Base-by-base conservation (phyloP, 148 eudicot species). In the Vaccinium corymbosum region DNA sequence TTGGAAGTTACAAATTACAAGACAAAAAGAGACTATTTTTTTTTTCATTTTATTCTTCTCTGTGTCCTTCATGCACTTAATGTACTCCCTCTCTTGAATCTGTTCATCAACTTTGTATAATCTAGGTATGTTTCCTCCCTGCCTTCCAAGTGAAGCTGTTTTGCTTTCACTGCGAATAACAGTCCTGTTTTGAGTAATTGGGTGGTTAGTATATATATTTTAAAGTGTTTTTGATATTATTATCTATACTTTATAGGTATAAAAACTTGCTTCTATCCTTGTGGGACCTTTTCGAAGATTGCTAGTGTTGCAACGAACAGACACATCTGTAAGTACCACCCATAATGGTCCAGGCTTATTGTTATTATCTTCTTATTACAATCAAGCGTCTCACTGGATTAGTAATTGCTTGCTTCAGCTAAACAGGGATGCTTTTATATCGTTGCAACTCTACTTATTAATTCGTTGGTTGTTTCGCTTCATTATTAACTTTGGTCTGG, bases 251-350 rank as follows among this genome's bases (percentile, higher is more conserved):
- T 68, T 87, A 90, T 93, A 97, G 99, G 99, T 88, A 42, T 95
- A 74, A 95, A 94, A 88, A 97, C 98, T 59, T 81, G 88, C 70
- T 88, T 95, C 80, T 97, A 75, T 83, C 98, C 99, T 38, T 97
- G 99, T 90, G 92, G 94, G 48, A 95, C 98, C 68, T 88, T 95
- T 83, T 93, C 99, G 7, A 97, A 86, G 85, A 86, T 97, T 82
- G 95, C 98, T 27, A 88, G 92, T 51, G 99, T 90, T 83, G 97
- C 98, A 71, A 90, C 90, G 12, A 81, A 85, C 83, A 89, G 90
- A 89, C 87, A 90, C 79, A 80, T 97, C 85, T 94, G 99, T 97
- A 88, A 97, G 99, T 90, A 62, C 75, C 84, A 80, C 56, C 68
- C 84, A 73, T 83, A 48, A 84, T 55, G 52, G 56, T 80, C 17